Evolutionary conservation across 371 early-diverging fungal species (phyloP).

Genomic region (Circinella umbellata): DNA sequence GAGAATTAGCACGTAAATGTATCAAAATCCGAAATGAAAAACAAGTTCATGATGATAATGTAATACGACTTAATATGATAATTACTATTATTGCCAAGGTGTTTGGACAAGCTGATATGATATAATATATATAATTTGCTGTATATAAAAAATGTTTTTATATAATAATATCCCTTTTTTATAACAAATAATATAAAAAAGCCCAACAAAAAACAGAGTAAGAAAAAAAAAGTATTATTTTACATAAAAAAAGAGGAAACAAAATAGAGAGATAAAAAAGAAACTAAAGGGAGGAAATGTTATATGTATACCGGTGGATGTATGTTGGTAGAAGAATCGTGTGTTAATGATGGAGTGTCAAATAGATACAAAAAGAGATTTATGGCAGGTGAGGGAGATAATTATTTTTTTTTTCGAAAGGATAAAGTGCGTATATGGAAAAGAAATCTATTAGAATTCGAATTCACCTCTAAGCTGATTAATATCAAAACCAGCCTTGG

Average conservation of each 20-base stretch:
- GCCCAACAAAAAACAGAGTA: too few relatives aligned
- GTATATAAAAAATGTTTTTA: background rate
- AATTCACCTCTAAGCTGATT: conserved; percentile 66
- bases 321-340: background rate
- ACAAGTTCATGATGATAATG: conserved; percentile 11
- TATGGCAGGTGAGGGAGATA: too few relatives aligned
- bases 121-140: background rate
- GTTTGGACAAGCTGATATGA: conserved; percentile 47
- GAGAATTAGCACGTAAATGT: conserved; percentile 40
- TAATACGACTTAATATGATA: conserved; percentile 40
- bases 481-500: conserved; percentile 63
- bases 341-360: background rate
- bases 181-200: background rate
- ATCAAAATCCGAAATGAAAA: conserved; percentile 29
- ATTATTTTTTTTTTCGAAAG: too few relatives aligned
- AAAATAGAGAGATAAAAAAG: background rate
- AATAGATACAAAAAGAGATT: conserved; percentile 1
- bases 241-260: background rate
- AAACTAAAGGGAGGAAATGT: too few relatives aligned
- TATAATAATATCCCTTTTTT: background rate
- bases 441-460: conserved; percentile 52
- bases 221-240: background rate
- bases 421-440: background rate
- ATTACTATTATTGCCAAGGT: conserved; percentile 43
- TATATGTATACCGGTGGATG: background rate